Conservation (phyloP, 257 asterid genomes). For the Galeopsis tetrahit region DNA sequence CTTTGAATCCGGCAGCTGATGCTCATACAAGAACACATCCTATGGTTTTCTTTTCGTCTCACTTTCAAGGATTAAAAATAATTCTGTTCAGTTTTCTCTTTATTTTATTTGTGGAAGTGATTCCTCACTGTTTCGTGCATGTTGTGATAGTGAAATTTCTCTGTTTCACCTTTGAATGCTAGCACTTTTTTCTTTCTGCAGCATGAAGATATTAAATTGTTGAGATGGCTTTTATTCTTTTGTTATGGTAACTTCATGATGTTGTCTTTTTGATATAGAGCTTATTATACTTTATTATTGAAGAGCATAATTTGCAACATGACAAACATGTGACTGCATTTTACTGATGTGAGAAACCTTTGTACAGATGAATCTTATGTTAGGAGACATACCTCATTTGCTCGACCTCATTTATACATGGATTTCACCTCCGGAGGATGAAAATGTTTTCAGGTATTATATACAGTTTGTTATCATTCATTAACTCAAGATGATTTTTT, state of each 20-base stretch:
- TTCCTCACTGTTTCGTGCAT: slow-evolving; percentile 8
- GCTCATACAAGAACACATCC: slow-evolving; percentile 19
- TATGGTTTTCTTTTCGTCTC: not conserved
- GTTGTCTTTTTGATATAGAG: slow-evolving; percentile 18
- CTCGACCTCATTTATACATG: slow-evolving; percentile 91
- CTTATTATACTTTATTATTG: slow-evolving; percentile 16
- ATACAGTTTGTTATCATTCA: slow-evolving; percentile 26
- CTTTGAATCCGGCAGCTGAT: not conserved
- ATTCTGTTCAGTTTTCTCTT: slow-evolving; percentile 1
- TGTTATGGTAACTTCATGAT: not conserved
- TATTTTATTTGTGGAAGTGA: slow-evolving; percentile 6
- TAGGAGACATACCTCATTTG: slow-evolving; percentile 86
- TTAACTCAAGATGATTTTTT: not conserved
- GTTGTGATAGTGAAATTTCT: not conserved
- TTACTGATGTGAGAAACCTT: slow-evolving; percentile 38
- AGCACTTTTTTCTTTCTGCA: not conserved
- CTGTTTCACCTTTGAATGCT: slow-evolving; percentile 8
- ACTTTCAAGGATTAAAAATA: not conserved
- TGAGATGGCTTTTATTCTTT: slow-evolving; percentile 5
- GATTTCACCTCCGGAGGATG: slow-evolving; percentile 89
- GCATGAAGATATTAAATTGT: slow-evolving; percentile 6
- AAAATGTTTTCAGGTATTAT: slow-evolving; percentile 69
- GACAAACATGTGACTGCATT: not conserved
- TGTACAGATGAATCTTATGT: slow-evolving; percentile 91
- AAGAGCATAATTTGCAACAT: slow-evolving; percentile 14